phyloP scores from a whole-genome alignment of 768 basidiomycete species.

The Russula compacta region DNA sequence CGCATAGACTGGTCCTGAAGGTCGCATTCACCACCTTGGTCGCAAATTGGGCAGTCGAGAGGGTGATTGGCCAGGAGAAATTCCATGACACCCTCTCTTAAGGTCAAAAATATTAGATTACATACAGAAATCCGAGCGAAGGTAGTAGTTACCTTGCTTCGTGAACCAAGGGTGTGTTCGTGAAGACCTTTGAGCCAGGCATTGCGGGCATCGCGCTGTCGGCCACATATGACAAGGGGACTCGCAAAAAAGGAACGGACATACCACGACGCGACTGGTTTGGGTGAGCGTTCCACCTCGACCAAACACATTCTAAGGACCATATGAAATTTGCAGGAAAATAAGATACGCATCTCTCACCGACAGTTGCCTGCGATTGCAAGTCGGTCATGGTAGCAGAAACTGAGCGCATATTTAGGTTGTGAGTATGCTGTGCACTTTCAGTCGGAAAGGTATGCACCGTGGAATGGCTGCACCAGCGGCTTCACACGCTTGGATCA shows the following conservation, averaged over 20 bases:
- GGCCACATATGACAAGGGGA: background rate
- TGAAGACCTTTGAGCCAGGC: slow-evolving; percentile 87
- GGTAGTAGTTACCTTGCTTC: slow-evolving; percentile 59
- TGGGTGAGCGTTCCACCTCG: slow-evolving; percentile 91
- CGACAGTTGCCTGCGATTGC: slow-evolving; percentile 98
- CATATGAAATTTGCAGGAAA: background rate
- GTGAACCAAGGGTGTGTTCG: slow-evolving; percentile 84
- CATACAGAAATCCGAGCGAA: slow-evolving; percentile 10
- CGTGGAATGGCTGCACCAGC: slow-evolving; percentile 76
- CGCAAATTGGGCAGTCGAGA: slow-evolving; percentile 96
- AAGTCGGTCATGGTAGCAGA: slow-evolving; percentile 86
- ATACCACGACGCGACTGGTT: slow-evolving; percentile 90
- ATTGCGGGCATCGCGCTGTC: slow-evolving; percentile 95
- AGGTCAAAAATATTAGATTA: slow-evolving; percentile 24
- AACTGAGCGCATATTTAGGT: slow-evolving; percentile 35
- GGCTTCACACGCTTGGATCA: slow-evolving; percentile 94
- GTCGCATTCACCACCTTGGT: slow-evolving; percentile 98
- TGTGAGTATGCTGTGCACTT: background rate
- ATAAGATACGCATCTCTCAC: slow-evolving; percentile 34
- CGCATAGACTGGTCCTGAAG: slow-evolving; percentile 99
- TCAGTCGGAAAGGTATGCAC: slow-evolving; percentile 31
- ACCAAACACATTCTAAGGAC: slow-evolving; percentile 87
- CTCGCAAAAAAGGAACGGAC: slow-evolving; percentile 19
- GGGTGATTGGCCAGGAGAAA: slow-evolving; percentile 97
- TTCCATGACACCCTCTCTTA: slow-evolving; percentile 94